Evolutionary conservation across 1,284 basidiomycete genomes (phyloP), one percentile per base, ranked within the genome.

Genomic region (Amylostereum areolatum): DNA sequence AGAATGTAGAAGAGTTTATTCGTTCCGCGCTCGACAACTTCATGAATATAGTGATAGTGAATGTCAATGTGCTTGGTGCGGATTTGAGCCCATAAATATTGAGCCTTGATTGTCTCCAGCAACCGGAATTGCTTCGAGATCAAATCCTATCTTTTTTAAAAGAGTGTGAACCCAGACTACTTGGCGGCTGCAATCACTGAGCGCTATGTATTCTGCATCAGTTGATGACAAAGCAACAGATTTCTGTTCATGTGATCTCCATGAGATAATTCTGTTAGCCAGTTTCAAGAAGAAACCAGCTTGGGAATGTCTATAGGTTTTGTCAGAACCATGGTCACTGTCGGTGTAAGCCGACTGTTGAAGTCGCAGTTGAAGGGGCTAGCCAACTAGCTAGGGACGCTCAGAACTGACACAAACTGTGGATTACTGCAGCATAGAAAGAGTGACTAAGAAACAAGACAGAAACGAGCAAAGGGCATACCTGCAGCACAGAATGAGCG

Each of bases 61-160:
- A 72, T 61, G 47, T 73, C 64, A 43, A 75, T 71, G 55, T 76
- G 73, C 53, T 74, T 74, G 7, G 67, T 60, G 0, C 64, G 49
- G 61, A 43, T 70, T 69, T 2, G 49, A 42, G 1, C 62, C 60
- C 5, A 72, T 53, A 28, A 57, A 53, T 7, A 74, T 61, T 0
- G 68, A 56, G 1, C 65, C 61, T 46, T 68, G 59, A 50, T 74
- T 74, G 55, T 75, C 68, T 11, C 57, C 55, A 53, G 49, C 57
- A 32, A 72, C 51, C 2, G 47, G 46, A 5, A 58, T 52, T 10
- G 42, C 8, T 9, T 34, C 35, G 35, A 56, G 30, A 5, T 12
- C 33, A 35, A 57, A 43, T 25, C 55, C 52, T 1, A 67, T 39
- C 53, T 67, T 59, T 2, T 27, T 8, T 24, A 67, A 34, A 2